Evolutionary conservation across 305 asterid genomes (phyloP), one percentile per base, ranked within the genome.

Genomic region (Fraxinus sp.): DNA sequence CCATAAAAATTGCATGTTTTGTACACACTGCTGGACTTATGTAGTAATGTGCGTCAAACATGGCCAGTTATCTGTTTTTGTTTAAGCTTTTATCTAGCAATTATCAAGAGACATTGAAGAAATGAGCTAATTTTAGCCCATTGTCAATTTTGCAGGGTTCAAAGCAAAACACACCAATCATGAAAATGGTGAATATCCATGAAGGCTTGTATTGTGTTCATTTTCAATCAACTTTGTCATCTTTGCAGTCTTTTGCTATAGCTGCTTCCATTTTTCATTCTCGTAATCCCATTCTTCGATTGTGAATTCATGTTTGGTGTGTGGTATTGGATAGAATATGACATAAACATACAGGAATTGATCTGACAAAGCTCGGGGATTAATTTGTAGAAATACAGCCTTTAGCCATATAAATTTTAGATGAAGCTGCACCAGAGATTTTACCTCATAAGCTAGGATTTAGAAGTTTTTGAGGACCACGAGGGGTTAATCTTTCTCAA

Each of bases 151-250:
- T 84, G 83, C 93, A 95, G 98, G 98, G 95, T 11, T 91, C 94
- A 6, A 91, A 87, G 59, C 94, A 87, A 84, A 86, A 80, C 64
- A 57, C 62, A 37, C 93, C 97, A 33, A 81, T 84, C 72, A 85
- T 95, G 95, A 94, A 91, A 82, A 92, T 95, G 92, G 89, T 90
- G 80, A 92, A 92, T 46, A 90, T 94, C 78, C 97, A 86, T 70
- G 92, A 90, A 41, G 97, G 90, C 24, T 85, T 94, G 91, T 88
- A 92, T 79, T 90, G 90, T 49, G 86, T 95, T 84, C 91, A 92
- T 86, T 94, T 93, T 84, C 93, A 92, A 68, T 87, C 98, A 6
- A 87, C 87, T 75, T 87, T 95, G 55, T 94, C 98, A 75, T 84
- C 91, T 22, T 83, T 95, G 86, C 98, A 95, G 92, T 90, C 91